phyloP scores from a whole-genome alignment of 2,329 filamentous ascomycete species.

The Phialophora macrospora region DNA sequence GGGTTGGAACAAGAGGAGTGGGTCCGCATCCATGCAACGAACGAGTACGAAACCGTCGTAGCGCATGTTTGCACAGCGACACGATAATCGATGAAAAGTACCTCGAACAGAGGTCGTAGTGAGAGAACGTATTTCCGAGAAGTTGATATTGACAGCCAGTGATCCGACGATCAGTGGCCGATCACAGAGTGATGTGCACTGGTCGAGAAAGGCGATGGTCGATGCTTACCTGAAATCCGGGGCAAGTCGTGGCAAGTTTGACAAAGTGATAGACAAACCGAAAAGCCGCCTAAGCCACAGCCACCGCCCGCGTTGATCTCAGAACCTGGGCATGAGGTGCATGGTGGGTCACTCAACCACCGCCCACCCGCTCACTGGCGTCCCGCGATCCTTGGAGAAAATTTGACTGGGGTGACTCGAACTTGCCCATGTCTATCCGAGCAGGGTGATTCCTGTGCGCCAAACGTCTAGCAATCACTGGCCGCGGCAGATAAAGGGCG shows the following conservation, averaged over 20 bases:
- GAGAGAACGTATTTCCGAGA: constrained; percentile 8
- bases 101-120: not conserved
- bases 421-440: not conserved
- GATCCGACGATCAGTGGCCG: constrained; percentile 4
- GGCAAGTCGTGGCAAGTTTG: not conserved
- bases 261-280: constrained; percentile 4
- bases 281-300: not conserved
- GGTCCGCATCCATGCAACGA: constrained; percentile 20
- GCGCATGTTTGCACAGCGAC: not conserved
- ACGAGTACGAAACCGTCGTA: constrained; percentile 19
- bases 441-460: not conserved
- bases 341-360: constrained; percentile 16
- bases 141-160: not conserved
- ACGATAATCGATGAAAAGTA: not conserved
- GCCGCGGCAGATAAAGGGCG: not conserved
- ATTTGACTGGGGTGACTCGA: not conserved
- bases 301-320: constrained; percentile 26
- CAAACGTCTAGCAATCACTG: not conserved
- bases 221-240: constrained; percentile 21
- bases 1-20: constrained; percentile 10
- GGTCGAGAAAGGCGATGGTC: not conserved
- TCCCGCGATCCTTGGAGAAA: not conserved
- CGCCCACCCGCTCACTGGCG: not conserved
- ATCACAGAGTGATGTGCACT: constrained; percentile 8
- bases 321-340: constrained; percentile 31